phyloP scores from a whole-genome alignment of 768 basidiomycete species.

The Lactifluus pinguis region DNA sequence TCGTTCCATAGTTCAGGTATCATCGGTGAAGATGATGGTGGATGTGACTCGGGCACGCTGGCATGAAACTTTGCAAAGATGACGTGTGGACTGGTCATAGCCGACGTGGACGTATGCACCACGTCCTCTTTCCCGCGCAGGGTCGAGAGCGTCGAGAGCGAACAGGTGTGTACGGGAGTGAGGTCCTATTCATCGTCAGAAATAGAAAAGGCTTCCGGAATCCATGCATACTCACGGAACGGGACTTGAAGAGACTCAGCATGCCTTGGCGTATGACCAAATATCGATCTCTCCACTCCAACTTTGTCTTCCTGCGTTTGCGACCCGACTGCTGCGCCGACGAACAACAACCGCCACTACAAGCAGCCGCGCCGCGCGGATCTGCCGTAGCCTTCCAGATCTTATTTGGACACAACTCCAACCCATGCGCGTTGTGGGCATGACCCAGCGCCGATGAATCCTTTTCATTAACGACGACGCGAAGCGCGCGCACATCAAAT shows the following conservation, averaged over 20 bases:
- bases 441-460: conserved; percentile 10
- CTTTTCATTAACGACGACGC: conserved; percentile 31
- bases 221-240: conserved; percentile 34
- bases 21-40: background rate
- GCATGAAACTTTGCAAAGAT: conserved; percentile 18
- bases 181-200: conserved; percentile 11
- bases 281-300: conserved; percentile 60
- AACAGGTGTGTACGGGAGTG: conserved; percentile 17
- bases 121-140: conserved; percentile 17
- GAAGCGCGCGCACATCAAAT: conserved; percentile 42
- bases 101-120: background rate
- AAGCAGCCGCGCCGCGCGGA: background rate
- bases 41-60: background rate
- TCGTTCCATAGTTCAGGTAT: conserved; percentile 11
- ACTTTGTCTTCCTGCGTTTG: conserved; percentile 28
- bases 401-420: background rate
- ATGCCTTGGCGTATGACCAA: conserved; percentile 49
- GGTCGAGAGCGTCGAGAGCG: conserved; percentile 10
- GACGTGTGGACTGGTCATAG: conserved; percentile 12
- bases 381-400: conserved; percentile 13
- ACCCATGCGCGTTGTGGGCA: background rate
- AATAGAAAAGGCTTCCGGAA: background rate
- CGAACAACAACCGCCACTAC: background rate
- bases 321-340: conserved; percentile 4
- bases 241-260: conserved; percentile 45